A percentile compares a stretch with the other conserved stretches of the same genome.
Conservation (phyloP, 768 basidiomycete genomes). For the Lentinula edodes region DNA sequence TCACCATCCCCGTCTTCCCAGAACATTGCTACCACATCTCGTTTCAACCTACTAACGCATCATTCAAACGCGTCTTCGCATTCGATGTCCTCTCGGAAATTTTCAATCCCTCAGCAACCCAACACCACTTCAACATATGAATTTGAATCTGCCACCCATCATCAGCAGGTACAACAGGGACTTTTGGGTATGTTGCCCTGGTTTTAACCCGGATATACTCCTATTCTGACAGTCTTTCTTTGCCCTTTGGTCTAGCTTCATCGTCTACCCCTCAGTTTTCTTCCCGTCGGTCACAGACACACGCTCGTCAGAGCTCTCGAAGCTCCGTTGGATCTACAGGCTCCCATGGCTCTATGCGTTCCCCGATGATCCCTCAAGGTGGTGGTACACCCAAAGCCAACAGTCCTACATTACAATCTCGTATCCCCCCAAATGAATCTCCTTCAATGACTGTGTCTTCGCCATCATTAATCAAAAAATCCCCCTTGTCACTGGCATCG, state of each 20-base stretch:
- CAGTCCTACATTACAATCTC: background rate
- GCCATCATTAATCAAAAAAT: background rate
- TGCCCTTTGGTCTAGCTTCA: background rate
- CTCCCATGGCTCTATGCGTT: constrained; percentile 1
- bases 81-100: background rate
- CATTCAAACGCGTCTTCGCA: background rate
- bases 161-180: background rate
- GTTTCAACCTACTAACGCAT: background rate
- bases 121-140: background rate
- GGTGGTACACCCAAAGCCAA: background rate
- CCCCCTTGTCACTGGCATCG: constrained; percentile 3
- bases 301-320: constrained; percentile 2
- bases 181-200: background rate
- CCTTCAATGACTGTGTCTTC: background rate
- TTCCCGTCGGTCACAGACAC: background rate
- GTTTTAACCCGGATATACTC: background rate
- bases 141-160: background rate
- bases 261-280: background rate
- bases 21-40: background rate
- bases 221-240: background rate
- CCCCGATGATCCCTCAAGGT: background rate
- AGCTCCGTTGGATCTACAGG: constrained; percentile 1
- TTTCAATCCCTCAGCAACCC: background rate
- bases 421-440: background rate
- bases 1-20: background rate